phyloP scores from a whole-genome alignment of 2,329 filamentous ascomycete species.

The Sarocladiaceae sp. region DNA sequence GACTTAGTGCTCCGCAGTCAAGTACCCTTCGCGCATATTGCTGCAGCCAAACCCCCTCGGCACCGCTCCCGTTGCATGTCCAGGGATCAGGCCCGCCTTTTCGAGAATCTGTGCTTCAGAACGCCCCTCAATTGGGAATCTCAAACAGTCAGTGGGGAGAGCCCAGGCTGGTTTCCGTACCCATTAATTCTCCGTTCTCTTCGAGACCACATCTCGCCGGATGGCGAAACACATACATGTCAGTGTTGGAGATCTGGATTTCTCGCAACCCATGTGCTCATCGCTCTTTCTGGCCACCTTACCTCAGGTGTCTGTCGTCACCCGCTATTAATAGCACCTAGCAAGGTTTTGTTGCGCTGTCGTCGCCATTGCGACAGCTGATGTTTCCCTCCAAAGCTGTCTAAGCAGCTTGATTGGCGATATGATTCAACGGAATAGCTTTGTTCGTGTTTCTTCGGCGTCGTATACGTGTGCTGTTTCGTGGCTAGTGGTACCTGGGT shows the following conservation, averaged over 20 bases:
- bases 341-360: too few relatives aligned
- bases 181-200: not conserved
- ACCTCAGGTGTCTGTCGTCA: too few relatives aligned
- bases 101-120: conserved; percentile 1
- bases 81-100: not conserved
- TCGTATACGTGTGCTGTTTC: too few relatives aligned
- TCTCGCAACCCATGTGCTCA: too few relatives aligned
- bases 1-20: not conserved
- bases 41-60: conserved; percentile 4
- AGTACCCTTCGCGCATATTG: not conserved
- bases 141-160: not conserved
- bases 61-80: conserved; percentile 6
- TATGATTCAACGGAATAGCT: too few relatives aligned
- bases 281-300: too few relatives aligned
- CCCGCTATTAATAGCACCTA: too few relatives aligned
- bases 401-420: too few relatives aligned
- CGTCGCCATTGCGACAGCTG: too few relatives aligned
- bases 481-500: too few relatives aligned
- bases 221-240: conserved; percentile 1
- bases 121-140: conserved; percentile 1
- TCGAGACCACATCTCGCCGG: not conserved
- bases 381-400: too few relatives aligned
- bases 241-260: not conserved
- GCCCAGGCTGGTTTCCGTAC: not conserved
- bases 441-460: too few relatives aligned